These are phyloP conservation scores for Letharia columbiana DNA, from an alignment of 495 filamentous ascomycete species.

Conservation along the genomic window DNA sequence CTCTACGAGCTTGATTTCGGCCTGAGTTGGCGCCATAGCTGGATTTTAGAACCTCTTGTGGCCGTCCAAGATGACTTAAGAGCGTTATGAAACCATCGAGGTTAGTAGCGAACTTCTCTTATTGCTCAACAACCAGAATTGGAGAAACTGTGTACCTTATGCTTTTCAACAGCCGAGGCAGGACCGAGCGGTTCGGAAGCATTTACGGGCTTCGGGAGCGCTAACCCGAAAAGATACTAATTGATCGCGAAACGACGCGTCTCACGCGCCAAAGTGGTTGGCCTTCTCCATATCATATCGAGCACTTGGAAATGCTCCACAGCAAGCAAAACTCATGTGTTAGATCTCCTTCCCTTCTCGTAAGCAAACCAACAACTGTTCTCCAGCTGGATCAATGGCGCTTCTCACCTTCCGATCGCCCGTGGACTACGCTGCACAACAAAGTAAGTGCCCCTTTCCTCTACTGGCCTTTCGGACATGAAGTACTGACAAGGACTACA, in stretches of 20 bases:
- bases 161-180: constrained; percentile 5
- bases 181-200: neutral
- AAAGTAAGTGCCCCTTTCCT: constrained; percentile 43
- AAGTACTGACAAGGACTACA: constrained; percentile 16
- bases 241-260: constrained; percentile 6
- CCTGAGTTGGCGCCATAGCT: constrained; percentile 55
- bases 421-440: constrained; percentile 80
- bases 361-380: constrained; percentile 6
- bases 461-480: neutral
- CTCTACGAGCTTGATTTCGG: constrained; percentile 70
- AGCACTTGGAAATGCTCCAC: neutral
- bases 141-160: neutral
- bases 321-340: neutral
- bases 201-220: neutral
- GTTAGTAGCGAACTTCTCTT: neutral
- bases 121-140: neutral
- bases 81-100: neutral
- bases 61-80: neutral
- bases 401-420: constrained; percentile 63
- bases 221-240: neutral
- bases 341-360: neutral
- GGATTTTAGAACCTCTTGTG: neutral
- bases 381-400: constrained; percentile 53
- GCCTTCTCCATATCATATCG: neutral
- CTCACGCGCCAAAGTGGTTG: neutral